Evolutionary conservation across 2,329 filamentous ascomycete species (phyloP).

Genomic region (Fonsecaea multimorphosa): DNA sequence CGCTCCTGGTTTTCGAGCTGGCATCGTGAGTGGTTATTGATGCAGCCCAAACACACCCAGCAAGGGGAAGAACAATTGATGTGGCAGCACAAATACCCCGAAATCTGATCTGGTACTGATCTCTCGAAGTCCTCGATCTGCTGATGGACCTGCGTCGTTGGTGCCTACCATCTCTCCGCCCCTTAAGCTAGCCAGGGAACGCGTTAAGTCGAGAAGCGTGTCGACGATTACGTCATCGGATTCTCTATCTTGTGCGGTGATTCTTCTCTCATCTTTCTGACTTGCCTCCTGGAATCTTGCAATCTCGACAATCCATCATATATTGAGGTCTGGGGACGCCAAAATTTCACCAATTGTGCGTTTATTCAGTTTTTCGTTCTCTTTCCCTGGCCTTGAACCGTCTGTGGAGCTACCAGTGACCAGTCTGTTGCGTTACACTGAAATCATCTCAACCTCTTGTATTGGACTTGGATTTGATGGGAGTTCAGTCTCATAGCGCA

Average conservation of each 20-base stretch:
- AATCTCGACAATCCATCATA: background rate
- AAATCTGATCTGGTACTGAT: background rate
- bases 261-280: background rate
- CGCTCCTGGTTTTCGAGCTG: slow-evolving; percentile 29
- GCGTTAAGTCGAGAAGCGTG: background rate
- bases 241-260: background rate
- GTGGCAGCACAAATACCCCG: background rate
- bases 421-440: too few relatives aligned
- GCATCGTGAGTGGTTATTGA: slow-evolving; percentile 14
- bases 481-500: too few relatives aligned
- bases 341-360: background rate
- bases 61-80: background rate
- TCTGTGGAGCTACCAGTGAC: too few relatives aligned
- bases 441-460: too few relatives aligned
- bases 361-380: background rate
- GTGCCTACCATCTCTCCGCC: too few relatives aligned
- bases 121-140: background rate
- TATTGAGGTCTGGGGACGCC: background rate
- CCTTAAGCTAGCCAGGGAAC: too few relatives aligned
- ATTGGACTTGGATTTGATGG: too few relatives aligned
- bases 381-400: too few relatives aligned
- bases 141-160: background rate
- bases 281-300: background rate
- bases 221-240: background rate
- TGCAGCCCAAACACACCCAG: background rate